A percentile compares a stretch with the other conserved stretches of the same genome.
Conservation (phyloP, 2,329 filamentous ascomycete species). For the Fusarium sarcochroum region DNA sequence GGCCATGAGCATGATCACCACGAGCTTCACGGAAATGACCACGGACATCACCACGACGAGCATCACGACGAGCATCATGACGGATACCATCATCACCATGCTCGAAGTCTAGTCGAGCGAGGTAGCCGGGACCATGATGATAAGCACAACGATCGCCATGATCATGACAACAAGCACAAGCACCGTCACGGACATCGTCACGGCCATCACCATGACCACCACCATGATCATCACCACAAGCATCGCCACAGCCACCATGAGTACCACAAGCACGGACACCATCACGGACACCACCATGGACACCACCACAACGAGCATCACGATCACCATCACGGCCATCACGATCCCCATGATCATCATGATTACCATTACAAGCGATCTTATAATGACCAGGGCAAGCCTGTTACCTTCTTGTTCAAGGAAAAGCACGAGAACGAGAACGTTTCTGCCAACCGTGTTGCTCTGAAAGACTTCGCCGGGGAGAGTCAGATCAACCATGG, state of each 20-base stretch:
- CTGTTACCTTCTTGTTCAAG: constrained; percentile 8
- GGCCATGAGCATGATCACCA: constrained; percentile 1
- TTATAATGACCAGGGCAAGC: neutral
- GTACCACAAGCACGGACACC: constrained; percentile 10
- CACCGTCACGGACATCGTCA: constrained; percentile 17
- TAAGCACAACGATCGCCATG: neutral
- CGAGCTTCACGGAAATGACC: neutral
- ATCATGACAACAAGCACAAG: constrained; percentile 7
- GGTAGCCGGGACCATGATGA: neutral
- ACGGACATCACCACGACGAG: neutral
- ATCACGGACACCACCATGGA: constrained; percentile 8
- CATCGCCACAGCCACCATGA: constrained; percentile 24
- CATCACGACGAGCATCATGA: constrained; percentile 18
- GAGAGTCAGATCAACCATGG: constrained; percentile 4
- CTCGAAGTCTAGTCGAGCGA: neutral
- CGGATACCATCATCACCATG: constrained; percentile 8
- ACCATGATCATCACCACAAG: constrained; percentile 22
- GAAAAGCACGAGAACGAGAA: constrained; percentile 12
- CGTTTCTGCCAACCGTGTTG: constrained; percentile 1
- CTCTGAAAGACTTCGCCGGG: constrained; percentile 12
- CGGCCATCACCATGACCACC: constrained; percentile 17
- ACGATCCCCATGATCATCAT: constrained; percentile 9
- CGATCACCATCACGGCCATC: constrained; percentile 7
- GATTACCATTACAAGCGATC: constrained; percentile 23
- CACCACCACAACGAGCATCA: constrained; percentile 19